Base-by-base conservation (phyloP, 148 eudicot genomes). In the Rheum nobile region DNA sequence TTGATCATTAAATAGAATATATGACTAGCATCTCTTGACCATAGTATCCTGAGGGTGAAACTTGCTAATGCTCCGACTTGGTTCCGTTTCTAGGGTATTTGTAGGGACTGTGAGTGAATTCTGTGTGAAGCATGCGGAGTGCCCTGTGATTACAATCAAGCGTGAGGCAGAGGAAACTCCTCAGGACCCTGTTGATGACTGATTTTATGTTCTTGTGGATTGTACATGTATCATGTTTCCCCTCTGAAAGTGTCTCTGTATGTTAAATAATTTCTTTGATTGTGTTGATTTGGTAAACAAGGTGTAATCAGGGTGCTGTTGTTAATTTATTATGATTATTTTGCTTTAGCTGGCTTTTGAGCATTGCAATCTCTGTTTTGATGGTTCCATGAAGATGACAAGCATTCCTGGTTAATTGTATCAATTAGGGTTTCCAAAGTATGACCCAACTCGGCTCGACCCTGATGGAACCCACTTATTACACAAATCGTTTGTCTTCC, bases 21-120 rank as follows among this genome's bases (percentile, higher is more conserved):
- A n/a, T n/a, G n/a, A n/a, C n/a, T n/a, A n/a, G n/a, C 22, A 12
- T 50, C 22, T 19, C 8, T 17, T 16, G 17, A n/a, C 55, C 22
- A 3, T 50, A 50, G 41, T 6, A 38, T 8, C 41, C 8, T 38
- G 8, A 38, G n/a, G 52, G 52, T 3, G 19, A 2, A 17, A 46
- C 4, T 16, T 57, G 34, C 0, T 28, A 57, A 28, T 24, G 32
- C 34, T 57, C 16, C 26, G 13, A 57, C 32, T 4, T 57, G 32
- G 34, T 65, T 28, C 61, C 9, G 9, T 65, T 79, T 83, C 77
- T 83, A 95, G 98, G 96, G 98, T 95, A 17, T 95, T 95, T 74
- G 93, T 91, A 72, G 98, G 98, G 67, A 87, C 98, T 4, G 98
- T 95, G 81, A 95, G 98, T 72, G 98, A 95, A 75, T 95, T 91